Evolutionary conservation across 352 stramenopile genomes (phyloP), one percentile per base, ranked within the genome.

Genomic region (Globisporangium perplexum): DNA sequence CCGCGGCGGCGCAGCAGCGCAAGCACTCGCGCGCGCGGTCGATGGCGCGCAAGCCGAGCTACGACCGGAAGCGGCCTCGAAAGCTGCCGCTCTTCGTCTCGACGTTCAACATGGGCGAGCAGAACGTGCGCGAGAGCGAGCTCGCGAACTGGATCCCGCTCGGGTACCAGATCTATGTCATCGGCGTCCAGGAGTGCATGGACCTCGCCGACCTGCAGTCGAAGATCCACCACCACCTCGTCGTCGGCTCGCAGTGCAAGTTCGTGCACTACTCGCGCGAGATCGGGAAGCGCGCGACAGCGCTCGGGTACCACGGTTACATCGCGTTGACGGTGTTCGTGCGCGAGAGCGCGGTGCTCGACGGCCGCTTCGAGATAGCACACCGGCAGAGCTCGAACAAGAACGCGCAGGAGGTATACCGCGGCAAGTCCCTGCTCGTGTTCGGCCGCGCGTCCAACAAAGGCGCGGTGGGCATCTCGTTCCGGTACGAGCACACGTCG

Each of bases 91-190:
- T 94, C 15, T 94, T 91, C 48, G 62, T 75, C 22, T 90, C 83
- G 20, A 92, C 83, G 23, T 94, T 94, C 61, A 94, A 94, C 55
- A 92, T 94, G 83, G 83, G 78, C 47, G 83, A 94, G 51, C 75
- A 86, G 42, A 74, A 87, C 47, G 69, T 87, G 14, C 64, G 69
- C 3, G 74, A 83, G 49, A 47, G 36, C 5, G 68, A 91, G 31
- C 59, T 91, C 53, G 50, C 82, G 56, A 50, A 58, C 7, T 97
- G 89, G 89, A 93, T 97, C 50, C 57, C 57, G 18, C 43, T 59
- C 22, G 57, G 57, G 14, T 63, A 63, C 35, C 43, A 63, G 44
- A 47, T 63, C 35, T 63, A 63, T 38, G 51, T 63, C n/a, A 57
- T 63, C 26, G 57, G 57, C 7, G 57, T 63, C 7, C 57, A 63